Evolutionary conservation across 2,329 filamentous ascomycete genomes (phyloP).

Genomic region (Fusarium sublunatum): DNA sequence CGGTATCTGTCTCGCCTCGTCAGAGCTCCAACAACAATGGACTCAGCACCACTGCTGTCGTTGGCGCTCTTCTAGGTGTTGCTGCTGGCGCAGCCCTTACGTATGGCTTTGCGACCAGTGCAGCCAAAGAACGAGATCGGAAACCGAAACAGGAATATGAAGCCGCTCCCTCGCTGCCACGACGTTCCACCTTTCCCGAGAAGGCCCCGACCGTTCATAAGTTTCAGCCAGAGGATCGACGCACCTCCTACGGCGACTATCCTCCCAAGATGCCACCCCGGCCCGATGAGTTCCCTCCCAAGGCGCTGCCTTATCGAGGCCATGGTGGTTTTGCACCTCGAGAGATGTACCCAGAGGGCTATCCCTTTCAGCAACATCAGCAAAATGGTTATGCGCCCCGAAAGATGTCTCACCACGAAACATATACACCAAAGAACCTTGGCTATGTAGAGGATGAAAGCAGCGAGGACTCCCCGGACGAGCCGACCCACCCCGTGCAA

Average conservation of each 20-base stretch:
- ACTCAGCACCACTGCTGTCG: conserved; percentile 70
- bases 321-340: conserved; percentile 36
- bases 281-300: conserved; percentile 25
- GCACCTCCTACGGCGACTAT: conserved; percentile 34
- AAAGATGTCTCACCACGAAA: conserved; percentile 40
- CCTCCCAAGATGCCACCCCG: conserved; percentile 32
- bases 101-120: conserved; percentile 73
- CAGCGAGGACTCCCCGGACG: conserved; percentile 41
- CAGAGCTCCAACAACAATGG: conserved; percentile 55
- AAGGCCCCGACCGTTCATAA: conserved; percentile 49
- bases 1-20: conserved; percentile 45
- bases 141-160: conserved; percentile 57
- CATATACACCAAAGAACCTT: conserved; percentile 38
- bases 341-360: conserved; percentile 40
- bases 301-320: conserved; percentile 38
- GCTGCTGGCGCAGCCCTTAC: conserved; percentile 77
- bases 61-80: conserved; percentile 82
- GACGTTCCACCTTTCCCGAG: conserved; percentile 61
- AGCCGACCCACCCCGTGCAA: conserved; percentile 35
- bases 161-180: conserved; percentile 52
- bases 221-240: conserved; percentile 36
- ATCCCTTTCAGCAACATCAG: conserved; percentile 36
- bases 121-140: conserved; percentile 59
- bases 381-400: conserved; percentile 39
- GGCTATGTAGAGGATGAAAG: conserved; percentile 46